Conservation (phyloP, 441 rosid genomes). For the Gossypium schwendimanii region DNA sequence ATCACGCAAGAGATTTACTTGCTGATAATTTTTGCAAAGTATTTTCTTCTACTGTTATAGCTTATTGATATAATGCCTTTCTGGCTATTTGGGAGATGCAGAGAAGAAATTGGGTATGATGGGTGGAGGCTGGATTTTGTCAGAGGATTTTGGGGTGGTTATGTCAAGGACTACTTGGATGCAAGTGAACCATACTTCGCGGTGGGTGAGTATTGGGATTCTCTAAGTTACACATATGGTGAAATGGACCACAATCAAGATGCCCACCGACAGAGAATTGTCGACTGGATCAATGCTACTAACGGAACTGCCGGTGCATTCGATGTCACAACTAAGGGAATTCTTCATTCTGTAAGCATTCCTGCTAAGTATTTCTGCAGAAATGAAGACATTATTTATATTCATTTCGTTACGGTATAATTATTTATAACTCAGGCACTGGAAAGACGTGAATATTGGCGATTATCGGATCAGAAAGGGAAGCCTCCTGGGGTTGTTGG, state of each 20-base stretch:
- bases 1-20: slow-evolving; percentile 5
- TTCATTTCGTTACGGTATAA: neutral
- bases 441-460: slow-evolving; percentile 86
- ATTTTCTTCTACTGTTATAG: neutral
- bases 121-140: slow-evolving; percentile 99
- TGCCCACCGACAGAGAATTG: slow-evolving; percentile 86
- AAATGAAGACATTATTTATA: neutral
- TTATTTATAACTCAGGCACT: slow-evolving; percentile 41
- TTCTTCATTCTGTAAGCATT: slow-evolving; percentile 73
- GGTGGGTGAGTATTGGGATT: slow-evolving; percentile 97
- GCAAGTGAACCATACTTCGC: slow-evolving; percentile 77
- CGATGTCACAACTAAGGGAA: slow-evolving; percentile 95
- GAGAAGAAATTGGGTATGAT: slow-evolving; percentile 89
- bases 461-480: slow-evolving; percentile 78
- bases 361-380: neutral
- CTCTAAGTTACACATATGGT: slow-evolving; percentile 72
- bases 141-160: slow-evolving; percentile 99
- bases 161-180: slow-evolving; percentile 89
- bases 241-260: slow-evolving; percentile 94
- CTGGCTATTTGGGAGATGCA: slow-evolving; percentile 28
- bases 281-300: slow-evolving; percentile 88
- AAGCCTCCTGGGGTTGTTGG: slow-evolving; percentile 95
- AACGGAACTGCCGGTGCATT: slow-evolving; percentile 86
- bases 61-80: slow-evolving; percentile 7
- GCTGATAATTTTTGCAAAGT: neutral